Evolutionary conservation across 805 yeast genomes (phyloP).

Genomic region (Cyberlindnera americana): DNA sequence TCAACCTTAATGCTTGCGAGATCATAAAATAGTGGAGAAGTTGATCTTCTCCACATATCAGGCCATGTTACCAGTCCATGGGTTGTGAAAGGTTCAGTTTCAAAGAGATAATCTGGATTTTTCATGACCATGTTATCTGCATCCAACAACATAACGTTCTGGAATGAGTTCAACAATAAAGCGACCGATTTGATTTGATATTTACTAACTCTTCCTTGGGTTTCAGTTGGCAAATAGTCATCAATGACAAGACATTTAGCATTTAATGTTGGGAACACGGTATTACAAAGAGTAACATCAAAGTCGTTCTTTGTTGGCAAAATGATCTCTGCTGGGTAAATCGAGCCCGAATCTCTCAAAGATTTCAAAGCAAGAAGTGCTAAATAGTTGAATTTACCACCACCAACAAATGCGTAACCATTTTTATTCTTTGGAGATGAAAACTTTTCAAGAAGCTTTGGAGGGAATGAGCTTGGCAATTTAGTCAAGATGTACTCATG

Average conservation of each 20-base stretch:
- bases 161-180: conserved; percentile 68
- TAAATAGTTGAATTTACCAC: conserved; percentile 61
- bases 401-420: conserved; percentile 70
- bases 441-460: conserved; percentile 2
- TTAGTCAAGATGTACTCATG: conserved; percentile 24
- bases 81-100: conserved; percentile 37
- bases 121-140: conserved; percentile 66
- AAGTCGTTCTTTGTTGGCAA: conserved; percentile 64
- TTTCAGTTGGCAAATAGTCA: conserved; percentile 45
- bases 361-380: conserved; percentile 47
- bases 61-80: conserved; percentile 57
- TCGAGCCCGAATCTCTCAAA: conserved; percentile 58
- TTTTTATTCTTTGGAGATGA: conserved; percentile 20
- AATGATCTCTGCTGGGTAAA: conserved; percentile 72
- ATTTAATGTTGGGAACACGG: conserved; percentile 52
- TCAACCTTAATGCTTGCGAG: conserved; percentile 41
- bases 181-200: conserved; percentile 72
- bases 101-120: conserved; percentile 50
- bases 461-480: conserved; percentile 27
- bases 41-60: conserved; percentile 61
- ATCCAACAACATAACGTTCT: conserved; percentile 67
- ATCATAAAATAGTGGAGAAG: conserved; percentile 53
- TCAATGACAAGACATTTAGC: conserved; percentile 56
- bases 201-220: conserved; percentile 38
- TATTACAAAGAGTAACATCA: conserved; percentile 63